Evolutionary conservation across 2,329 filamentous ascomycete genomes (phyloP).

Genomic region (Colletotrichum tamarilloi): DNA sequence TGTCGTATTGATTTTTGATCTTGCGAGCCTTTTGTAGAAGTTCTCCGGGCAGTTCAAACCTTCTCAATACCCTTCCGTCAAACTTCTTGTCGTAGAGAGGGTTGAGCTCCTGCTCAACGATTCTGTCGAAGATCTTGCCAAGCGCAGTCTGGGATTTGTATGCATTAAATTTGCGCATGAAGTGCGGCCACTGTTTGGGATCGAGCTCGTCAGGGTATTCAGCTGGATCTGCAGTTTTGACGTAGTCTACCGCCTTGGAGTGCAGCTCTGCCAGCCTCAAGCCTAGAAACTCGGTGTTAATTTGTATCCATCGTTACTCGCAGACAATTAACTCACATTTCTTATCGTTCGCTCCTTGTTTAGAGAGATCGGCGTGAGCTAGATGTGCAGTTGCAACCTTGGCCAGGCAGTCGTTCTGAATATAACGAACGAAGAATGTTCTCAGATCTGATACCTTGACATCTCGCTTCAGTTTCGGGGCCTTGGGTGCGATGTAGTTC

Average conservation of each 20-base stretch:
- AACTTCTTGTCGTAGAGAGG: constrained; percentile 81
- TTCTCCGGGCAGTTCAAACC: constrained; percentile 64
- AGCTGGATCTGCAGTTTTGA: constrained; percentile 87
- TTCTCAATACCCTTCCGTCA: constrained; percentile 77
- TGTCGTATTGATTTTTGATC: constrained; percentile 84
- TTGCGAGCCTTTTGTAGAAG: constrained; percentile 68
- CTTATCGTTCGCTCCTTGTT: constrained; percentile 71
- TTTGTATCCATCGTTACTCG: background rate
- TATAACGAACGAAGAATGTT: constrained; percentile 89
- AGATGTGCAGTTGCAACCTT: constrained; percentile 86
- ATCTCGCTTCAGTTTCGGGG: constrained; percentile 65
- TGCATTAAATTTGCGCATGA: constrained; percentile 67
- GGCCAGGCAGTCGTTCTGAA: constrained; percentile 88
- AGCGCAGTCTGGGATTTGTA: constrained; percentile 80
- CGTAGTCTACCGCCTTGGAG: constrained; percentile 92
- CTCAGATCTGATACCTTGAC: constrained; percentile 81
- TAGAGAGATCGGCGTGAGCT: constrained; percentile 75
- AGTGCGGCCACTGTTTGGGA: constrained; percentile 82
- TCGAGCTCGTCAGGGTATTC: constrained; percentile 70
- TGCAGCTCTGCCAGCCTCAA: constrained; percentile 82
- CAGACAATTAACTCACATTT: constrained; percentile 67
- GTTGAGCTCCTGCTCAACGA: constrained; percentile 73
- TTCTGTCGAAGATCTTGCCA: constrained; percentile 84
- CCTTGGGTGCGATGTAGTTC: constrained; percentile 73
- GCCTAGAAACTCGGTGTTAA: constrained; percentile 49